Evolutionary conservation across 73 alveolate species (phyloP).

Genomic region (Effrenium voratum): DNA sequence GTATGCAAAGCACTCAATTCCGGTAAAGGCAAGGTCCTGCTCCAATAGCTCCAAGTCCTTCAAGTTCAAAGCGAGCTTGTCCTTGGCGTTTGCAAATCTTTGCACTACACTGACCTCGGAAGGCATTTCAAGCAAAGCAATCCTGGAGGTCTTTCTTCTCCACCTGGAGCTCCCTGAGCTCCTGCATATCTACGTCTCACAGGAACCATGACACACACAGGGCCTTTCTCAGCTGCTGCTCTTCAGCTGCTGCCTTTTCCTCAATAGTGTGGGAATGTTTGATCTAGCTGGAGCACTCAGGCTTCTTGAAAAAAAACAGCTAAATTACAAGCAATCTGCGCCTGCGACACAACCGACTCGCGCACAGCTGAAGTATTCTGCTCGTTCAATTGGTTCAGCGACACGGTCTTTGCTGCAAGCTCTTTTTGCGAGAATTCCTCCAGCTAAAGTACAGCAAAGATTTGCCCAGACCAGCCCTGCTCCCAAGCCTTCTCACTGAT

Average conservation of each 20-base stretch:
- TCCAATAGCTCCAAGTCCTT: slow-evolving; percentile 72
- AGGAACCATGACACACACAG: background rate
- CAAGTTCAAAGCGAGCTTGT: slow-evolving; percentile 57
- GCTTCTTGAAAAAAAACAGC: no score
- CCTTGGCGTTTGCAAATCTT: background rate
- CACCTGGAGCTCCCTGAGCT: slow-evolving; percentile 60
- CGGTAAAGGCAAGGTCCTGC: slow-evolving; percentile 10
- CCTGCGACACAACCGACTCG: slow-evolving; percentile 70
- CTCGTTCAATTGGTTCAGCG: slow-evolving; percentile 63
- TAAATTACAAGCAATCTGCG: no score
- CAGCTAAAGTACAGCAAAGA: background rate
- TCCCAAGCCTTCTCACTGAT: slow-evolving; percentile 64
- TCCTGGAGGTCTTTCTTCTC: slow-evolving; percentile 64
- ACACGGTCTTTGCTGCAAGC: slow-evolving; percentile 61
- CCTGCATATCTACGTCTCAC: background rate
- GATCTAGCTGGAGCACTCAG: background rate
- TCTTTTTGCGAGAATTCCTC: slow-evolving; percentile 76
- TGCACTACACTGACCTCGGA: background rate
- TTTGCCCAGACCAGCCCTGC: background rate
- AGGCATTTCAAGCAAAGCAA: background rate
- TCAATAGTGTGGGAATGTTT: background rate
- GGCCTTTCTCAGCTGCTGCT: slow-evolving; percentile 78
- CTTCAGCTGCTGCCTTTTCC: slow-evolving; percentile 70
- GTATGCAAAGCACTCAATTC: background rate
- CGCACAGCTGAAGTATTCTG: slow-evolving; percentile 76